phyloP scores from a whole-genome alignment of 352 stramenopile genomes.

The Pseudoperonospora humuli region DNA sequence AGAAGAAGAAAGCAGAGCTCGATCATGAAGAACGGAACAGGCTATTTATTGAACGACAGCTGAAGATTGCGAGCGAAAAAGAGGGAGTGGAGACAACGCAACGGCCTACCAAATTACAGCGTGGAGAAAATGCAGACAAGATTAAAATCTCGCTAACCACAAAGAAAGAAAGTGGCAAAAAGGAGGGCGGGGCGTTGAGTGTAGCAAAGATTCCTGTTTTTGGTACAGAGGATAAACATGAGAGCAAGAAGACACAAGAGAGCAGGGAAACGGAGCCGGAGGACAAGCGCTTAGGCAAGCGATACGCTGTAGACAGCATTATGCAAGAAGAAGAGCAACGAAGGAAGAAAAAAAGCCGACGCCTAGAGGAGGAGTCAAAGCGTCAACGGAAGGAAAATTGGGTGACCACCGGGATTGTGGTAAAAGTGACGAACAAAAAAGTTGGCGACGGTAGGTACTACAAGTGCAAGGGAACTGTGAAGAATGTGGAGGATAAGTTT shows the following conservation, averaged over 20 bases:
- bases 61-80: constrained; percentile 49
- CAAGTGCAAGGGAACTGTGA: constrained; percentile 82
- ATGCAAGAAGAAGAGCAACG: constrained; percentile 54
- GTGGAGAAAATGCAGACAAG: constrained; percentile 37
- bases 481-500: constrained; percentile 74
- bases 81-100: constrained; percentile 22
- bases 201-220: constrained; percentile 1
- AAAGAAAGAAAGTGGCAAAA: constrained; percentile 9
- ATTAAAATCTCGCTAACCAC: constrained; percentile 28
- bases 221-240: neutral
- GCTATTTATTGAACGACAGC: constrained; percentile 64
- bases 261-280: neutral
- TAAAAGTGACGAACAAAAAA: constrained; percentile 93
- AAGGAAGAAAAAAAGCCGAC: constrained; percentile 29
- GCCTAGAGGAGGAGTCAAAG: constrained; percentile 30
- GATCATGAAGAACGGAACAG: constrained; percentile 85
- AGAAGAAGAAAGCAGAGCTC: constrained; percentile 84
- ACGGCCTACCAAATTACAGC: constrained; percentile 55
- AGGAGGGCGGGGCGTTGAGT: constrained; percentile 10
- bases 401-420: constrained; percentile 86
- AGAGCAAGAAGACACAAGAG: constrained; percentile 2
- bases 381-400: constrained; percentile 83
- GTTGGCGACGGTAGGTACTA: constrained; percentile 83
- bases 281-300: constrained; percentile 7
- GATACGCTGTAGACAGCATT: constrained; percentile 36